Evolutionary conservation across 2,329 filamentous ascomycete species (phyloP).

Genomic region (Seiridium cupressi): DNA sequence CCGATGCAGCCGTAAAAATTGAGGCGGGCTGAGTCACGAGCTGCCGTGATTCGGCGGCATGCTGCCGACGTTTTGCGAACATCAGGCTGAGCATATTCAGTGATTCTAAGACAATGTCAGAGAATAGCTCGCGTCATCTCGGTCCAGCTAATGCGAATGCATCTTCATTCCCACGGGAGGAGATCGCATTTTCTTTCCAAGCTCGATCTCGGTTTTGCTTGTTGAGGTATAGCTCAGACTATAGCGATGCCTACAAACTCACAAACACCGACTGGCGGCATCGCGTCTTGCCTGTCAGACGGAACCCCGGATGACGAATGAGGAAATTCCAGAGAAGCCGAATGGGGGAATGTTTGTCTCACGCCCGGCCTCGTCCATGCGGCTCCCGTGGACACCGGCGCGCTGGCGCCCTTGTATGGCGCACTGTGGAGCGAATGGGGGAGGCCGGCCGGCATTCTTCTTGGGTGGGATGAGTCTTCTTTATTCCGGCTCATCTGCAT

Average conservation of each 20-base stretch:
- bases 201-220: neutral
- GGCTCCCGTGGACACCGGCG: neutral
- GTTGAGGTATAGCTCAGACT: neutral
- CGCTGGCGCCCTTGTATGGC: neutral
- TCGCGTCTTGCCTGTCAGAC: neutral
- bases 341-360: neutral
- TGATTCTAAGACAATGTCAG: neutral
- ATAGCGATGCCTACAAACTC: neutral
- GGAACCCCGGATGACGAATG: neutral
- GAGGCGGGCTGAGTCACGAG: neutral
- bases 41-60: neutral
- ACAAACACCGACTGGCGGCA: neutral
- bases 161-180: neutral
- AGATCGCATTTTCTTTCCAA: neutral
- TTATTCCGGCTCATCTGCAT: neutral
- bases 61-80: neutral
- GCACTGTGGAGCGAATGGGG: neutral
- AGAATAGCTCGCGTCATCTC: neutral
- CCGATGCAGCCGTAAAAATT: too few species aligned
- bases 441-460: neutral
- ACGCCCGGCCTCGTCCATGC: neutral
- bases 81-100: neutral
- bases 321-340: neutral
- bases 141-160: neutral
- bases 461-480: neutral